A percentile compares a stretch with the other conserved stretches of the same genome.
phyloP scores from a whole-genome alignment of 257 asterid genomes.

The Solanum clarkiae region DNA sequence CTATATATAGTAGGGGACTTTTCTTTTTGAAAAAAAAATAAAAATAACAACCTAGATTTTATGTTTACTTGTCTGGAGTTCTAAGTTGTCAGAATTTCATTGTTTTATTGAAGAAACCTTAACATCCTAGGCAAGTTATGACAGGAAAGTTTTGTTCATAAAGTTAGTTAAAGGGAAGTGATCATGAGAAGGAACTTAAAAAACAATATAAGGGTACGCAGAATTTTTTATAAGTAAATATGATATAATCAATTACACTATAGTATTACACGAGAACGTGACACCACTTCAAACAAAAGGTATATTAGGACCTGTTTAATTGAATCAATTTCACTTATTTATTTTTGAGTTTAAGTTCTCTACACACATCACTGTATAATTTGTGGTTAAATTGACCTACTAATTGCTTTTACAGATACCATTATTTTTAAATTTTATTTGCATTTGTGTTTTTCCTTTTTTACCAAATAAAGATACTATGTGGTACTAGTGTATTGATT shows the following conservation, averaged over 20 bases:
- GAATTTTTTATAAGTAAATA: no score
- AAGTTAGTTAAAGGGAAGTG: background rate
- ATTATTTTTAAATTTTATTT: background rate
- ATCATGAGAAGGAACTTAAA: background rate
- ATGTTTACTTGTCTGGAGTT: background rate
- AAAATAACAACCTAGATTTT: background rate
- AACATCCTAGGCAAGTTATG: background rate
- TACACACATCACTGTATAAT: background rate
- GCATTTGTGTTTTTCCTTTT: background rate
- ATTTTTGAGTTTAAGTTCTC: background rate
- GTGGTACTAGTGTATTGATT: background rate
- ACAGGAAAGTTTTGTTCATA: background rate
- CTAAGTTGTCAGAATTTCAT: background rate
- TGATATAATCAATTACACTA: no score
- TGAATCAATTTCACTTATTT: background rate
- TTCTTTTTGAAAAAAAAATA: background rate
- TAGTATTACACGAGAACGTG: background rate
- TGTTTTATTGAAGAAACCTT: background rate
- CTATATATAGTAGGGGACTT: background rate
- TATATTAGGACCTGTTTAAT: background rate
- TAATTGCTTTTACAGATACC: no score
- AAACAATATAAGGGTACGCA: background rate
- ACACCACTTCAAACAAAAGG: background rate
- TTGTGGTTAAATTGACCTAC: no score
- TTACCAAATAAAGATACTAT: background rate